A percentile compares a stretch with the other conserved stretches of the same genome.
phyloP scores from a whole-genome alignment of 768 basidiomycete genomes.

The Amanita subjunquillea region DNA sequence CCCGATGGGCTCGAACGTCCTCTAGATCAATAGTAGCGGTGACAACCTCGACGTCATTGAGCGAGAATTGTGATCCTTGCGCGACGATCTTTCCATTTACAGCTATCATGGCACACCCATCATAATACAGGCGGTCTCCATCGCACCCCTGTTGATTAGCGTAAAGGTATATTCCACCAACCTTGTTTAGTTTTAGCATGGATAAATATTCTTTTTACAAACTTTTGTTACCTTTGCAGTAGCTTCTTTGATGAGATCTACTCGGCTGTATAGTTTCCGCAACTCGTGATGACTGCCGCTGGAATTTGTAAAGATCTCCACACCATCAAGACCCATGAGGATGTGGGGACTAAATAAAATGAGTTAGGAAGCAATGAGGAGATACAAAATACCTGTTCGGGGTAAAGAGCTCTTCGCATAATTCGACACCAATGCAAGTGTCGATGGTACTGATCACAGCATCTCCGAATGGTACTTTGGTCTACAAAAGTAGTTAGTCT shows the following conservation, averaged over 20 bases:
- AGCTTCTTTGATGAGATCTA: constrained; percentile 95
- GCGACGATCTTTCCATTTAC: constrained; percentile 89
- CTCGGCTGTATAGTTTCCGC: constrained; percentile 84
- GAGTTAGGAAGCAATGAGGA: neutral
- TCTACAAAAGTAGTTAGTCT: constrained; percentile 26
- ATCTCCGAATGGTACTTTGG: constrained; percentile 91
- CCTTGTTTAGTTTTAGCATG: constrained; percentile 31
- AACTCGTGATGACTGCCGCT: constrained; percentile 98
- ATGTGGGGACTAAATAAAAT: constrained; percentile 73
- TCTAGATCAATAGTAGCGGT: constrained; percentile 96
- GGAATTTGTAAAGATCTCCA: constrained; percentile 98
- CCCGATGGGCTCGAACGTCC: constrained; percentile 85
- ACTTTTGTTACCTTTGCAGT: constrained; percentile 65
- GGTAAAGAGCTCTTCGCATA: constrained; percentile 97
- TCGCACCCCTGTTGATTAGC: constrained; percentile 99
- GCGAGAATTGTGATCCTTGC: constrained; percentile 94
- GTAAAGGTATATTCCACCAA: constrained; percentile 95
- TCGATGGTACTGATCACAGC: constrained; percentile 88
- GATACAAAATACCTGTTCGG: constrained; percentile 70
- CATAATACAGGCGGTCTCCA: constrained; percentile 95
- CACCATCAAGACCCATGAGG: constrained; percentile 94
- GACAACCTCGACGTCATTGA: constrained; percentile 93
- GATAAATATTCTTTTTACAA: neutral
- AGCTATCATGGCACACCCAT: constrained; percentile 94
- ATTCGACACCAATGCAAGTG: constrained; percentile 93